A percentile compares a stretch with the other conserved stretches of the same genome.
Conservation (phyloP, 352 stramenopile species). For the Elongisporangium undulatum region DNA sequence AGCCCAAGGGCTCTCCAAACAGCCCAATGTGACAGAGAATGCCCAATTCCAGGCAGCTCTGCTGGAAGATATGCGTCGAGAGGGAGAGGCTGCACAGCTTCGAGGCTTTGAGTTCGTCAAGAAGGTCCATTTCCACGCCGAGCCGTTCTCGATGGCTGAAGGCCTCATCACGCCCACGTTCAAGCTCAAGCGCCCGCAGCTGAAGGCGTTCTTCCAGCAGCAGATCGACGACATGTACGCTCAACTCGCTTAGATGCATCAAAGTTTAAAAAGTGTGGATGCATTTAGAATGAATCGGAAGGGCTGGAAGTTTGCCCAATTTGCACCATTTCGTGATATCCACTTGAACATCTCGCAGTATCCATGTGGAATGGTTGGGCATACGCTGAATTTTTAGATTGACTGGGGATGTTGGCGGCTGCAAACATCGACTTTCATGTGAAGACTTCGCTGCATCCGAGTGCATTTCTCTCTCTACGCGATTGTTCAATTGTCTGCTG, state of each 20-base stretch:
- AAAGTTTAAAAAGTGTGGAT: conserved; percentile 1
- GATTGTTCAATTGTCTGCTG: too few species aligned
- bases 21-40: conserved; percentile 29
- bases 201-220: conserved; percentile 42
- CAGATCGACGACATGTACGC: conserved; percentile 57
- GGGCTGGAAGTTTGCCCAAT: not conserved
- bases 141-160: conserved; percentile 88
- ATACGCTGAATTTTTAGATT: too few species aligned
- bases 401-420: too few species aligned
- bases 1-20: conserved; percentile 22
- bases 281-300: conserved; percentile 1
- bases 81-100: conserved; percentile 55
- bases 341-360: not conserved
- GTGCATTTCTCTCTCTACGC: too few species aligned
- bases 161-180: conserved; percentile 94
- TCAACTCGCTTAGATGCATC: conserved; percentile 16
- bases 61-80: conserved; percentile 59
- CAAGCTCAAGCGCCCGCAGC: conserved; percentile 90
- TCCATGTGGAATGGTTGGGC: too few species aligned
- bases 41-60: conserved; percentile 60
- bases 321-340: not conserved
- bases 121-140: conserved; percentile 78
- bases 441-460: too few species aligned
- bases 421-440: too few species aligned
- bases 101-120: conserved; percentile 93